Base-by-base conservation (phyloP, 2,329 filamentous ascomycete genomes). In the Pseudogymnoascus sp. region DNA sequence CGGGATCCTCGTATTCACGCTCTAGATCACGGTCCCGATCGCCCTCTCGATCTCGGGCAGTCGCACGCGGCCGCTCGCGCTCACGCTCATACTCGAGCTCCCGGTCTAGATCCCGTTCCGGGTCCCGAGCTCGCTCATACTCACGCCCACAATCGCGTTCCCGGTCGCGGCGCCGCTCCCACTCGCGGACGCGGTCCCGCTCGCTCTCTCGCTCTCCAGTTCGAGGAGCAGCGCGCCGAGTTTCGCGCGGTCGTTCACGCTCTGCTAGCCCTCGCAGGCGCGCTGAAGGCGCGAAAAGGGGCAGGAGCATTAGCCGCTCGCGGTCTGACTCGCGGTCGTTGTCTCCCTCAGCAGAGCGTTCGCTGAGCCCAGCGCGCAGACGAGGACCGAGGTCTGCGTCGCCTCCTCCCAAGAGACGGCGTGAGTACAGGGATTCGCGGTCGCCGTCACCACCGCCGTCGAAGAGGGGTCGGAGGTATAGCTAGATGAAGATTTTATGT, bases 1-100 rank as follows among this genome's bases (percentile, higher is more conserved):
- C 83, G 0, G 81, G 82, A 50, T 86, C 84, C 5, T 85, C 82
- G 11, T 84, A 84, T 73, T 86, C 82, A 3, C 77, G 74, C 53
- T 75, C 73, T 36, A 68, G 69, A 9, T 72, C 70, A 10, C 65
- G 67, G 17, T 71, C 70, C 9, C 66, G 65, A n/a, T 63, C 59
- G 19, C 62, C 62, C 15, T 64, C 63, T 26, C 66, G 68, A 38
- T 65, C 67, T 6, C 68, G 64, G 44, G 65, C 50, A 50, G 17
- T 63, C 9, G 60, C 62, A 19, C 64, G 68, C 44, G 63, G 66
- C 61, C 69, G 69, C 15, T 68, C 67, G 2, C n/a, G 63, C 2
- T 69, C 69, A 33, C 63, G 65, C 64, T 62, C 67, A 15, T 64
- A 63, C 33, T 65, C 50, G 9, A 23, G 64, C 33, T 69, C 59